These are phyloP conservation scores for Amyloporia xantha DNA, from an alignment of 768 basidiomycete genomes.

Conservation along the genomic window DNA sequence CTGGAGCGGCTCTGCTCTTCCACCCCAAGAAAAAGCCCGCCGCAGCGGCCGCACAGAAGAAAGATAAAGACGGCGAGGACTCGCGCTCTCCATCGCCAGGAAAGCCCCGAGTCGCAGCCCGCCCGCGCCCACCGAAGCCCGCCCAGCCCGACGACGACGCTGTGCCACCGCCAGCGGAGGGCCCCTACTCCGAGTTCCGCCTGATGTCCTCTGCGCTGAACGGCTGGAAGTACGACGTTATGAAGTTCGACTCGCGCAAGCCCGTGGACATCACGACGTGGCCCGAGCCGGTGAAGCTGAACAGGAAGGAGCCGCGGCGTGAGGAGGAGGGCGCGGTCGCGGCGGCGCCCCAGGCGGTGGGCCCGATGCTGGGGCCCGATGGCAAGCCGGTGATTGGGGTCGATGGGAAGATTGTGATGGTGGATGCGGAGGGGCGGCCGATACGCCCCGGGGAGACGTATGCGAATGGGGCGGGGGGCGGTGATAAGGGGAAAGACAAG, in stretches of 20 bases:
- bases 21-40: slow-evolving; percentile 60
- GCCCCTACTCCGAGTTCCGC: slow-evolving; percentile 67
- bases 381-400: slow-evolving; percentile 77
- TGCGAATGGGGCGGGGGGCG: slow-evolving; percentile 41
- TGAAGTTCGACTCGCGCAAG: slow-evolving; percentile 82
- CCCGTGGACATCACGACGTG: slow-evolving; percentile 63
- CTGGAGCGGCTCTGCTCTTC: slow-evolving; percentile 33
- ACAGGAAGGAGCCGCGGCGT: slow-evolving; percentile 72
- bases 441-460: slow-evolving; percentile 40
- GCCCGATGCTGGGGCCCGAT: slow-evolving; percentile 74
- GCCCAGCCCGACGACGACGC: slow-evolving; percentile 32
- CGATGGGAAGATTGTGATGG: slow-evolving; percentile 76
- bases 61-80: not conserved
- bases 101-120: slow-evolving; percentile 6
- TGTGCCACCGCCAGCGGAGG: slow-evolving; percentile 47
- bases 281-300: slow-evolving; percentile 75
- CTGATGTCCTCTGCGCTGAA: slow-evolving; percentile 75
- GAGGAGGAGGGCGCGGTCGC: slow-evolving; percentile 31
- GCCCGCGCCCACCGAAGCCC: slow-evolving; percentile 8
- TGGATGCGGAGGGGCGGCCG: slow-evolving; percentile 70
- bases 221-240: slow-evolving; percentile 88
- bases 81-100: not conserved
- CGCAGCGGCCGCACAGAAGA: slow-evolving; percentile 21
- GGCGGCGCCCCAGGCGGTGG: slow-evolving; percentile 45
- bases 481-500: slow-evolving; percentile 24